Percentiles rank a stretch among this genome's conserved stretches.
Conservation (phyloP, 2,329 filamentous ascomycete species). For the Trichoderma atrobrunneum region DNA sequence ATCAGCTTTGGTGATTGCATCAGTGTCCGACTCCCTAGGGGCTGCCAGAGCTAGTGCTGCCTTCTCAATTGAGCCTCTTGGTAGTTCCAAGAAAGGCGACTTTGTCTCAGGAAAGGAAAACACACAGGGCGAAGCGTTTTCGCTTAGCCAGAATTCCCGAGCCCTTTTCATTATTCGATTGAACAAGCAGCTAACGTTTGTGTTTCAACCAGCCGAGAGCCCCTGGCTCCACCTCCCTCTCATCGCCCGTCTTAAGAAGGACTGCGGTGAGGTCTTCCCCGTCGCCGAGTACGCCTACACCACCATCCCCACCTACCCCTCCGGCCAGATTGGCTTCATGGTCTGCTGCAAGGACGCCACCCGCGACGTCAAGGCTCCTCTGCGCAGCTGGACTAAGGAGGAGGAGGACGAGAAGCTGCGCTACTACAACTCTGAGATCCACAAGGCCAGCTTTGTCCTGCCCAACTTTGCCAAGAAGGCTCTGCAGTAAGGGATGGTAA, state of each 20-base stretch:
- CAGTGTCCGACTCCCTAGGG: constrained; percentile 29
- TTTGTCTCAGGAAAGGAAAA: background rate
- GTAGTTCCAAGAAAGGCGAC: constrained; percentile 34
- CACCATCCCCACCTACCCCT: constrained; percentile 98
- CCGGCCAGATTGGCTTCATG: constrained; percentile 99
- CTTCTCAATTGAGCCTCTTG: constrained; percentile 34
- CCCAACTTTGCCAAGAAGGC: constrained; percentile 89
- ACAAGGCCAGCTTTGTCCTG: constrained; percentile 89
- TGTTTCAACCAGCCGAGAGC: constrained; percentile 76
- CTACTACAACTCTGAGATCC: constrained; percentile 97
- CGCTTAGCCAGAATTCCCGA: background rate
- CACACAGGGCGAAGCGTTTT: background rate
- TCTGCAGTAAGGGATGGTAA: constrained; percentile 45
- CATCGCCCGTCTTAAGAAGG: constrained; percentile 93
- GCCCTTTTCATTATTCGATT: background rate
- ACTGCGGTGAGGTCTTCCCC: constrained; percentile 95
- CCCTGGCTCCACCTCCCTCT: constrained; percentile 96
- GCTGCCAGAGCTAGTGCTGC: constrained; percentile 40
- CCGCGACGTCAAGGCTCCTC: constrained; percentile 78
- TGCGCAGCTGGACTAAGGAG: constrained; percentile 77
- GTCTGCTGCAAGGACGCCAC: constrained; percentile 94
- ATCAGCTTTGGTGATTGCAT: constrained; percentile 1
- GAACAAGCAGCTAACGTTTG: background rate
- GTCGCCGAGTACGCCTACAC: constrained; percentile 98
- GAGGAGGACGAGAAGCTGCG: constrained; percentile 91